phyloP scores from a whole-genome alignment of 495 filamentous ascomycete genomes.

The Xylaria nigripes region DNA sequence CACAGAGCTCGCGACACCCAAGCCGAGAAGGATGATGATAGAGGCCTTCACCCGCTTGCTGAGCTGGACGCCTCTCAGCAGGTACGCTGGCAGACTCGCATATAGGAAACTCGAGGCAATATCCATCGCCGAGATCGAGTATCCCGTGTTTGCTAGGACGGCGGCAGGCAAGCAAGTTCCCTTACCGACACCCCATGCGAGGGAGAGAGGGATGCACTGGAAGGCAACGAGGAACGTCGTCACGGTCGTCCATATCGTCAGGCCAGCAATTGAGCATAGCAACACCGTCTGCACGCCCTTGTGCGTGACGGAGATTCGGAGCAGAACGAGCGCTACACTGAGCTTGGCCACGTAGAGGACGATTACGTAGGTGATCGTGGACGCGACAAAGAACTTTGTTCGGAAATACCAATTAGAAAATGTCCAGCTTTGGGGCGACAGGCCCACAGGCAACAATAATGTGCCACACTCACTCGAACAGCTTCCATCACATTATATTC shows the following conservation, averaged over 20 bases:
- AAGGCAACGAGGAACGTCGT: slow-evolving; percentile 7
- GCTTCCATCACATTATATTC: neutral
- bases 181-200: slow-evolving; percentile 7
- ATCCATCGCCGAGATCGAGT: slow-evolving; percentile 12
- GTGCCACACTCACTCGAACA: slow-evolving; percentile 2
- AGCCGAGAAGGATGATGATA: slow-evolving; percentile 6
- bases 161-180: slow-evolving; percentile 6
- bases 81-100: slow-evolving; percentile 3
- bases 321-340: slow-evolving; percentile 8
- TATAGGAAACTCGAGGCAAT: slow-evolving; percentile 10
- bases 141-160: slow-evolving; percentile 10
- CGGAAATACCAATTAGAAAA: neutral
- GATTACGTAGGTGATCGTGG: slow-evolving; percentile 11
- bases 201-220: slow-evolving; percentile 7
- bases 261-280: slow-evolving; percentile 2
- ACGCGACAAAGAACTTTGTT: slow-evolving; percentile 9
- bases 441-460: no score
- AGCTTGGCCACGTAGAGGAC: slow-evolving; percentile 8
- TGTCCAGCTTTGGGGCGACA: neutral
- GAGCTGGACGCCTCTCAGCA: slow-evolving; percentile 8
- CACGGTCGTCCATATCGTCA: slow-evolving; percentile 11
- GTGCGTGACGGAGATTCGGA: slow-evolving; percentile 11
- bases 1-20: slow-evolving; percentile 10
- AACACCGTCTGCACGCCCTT: slow-evolving; percentile 2
- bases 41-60: slow-evolving; percentile 6